Base-by-base conservation (phyloP, 768 basidiomycete species). In the Auriculariales sp. region DNA sequence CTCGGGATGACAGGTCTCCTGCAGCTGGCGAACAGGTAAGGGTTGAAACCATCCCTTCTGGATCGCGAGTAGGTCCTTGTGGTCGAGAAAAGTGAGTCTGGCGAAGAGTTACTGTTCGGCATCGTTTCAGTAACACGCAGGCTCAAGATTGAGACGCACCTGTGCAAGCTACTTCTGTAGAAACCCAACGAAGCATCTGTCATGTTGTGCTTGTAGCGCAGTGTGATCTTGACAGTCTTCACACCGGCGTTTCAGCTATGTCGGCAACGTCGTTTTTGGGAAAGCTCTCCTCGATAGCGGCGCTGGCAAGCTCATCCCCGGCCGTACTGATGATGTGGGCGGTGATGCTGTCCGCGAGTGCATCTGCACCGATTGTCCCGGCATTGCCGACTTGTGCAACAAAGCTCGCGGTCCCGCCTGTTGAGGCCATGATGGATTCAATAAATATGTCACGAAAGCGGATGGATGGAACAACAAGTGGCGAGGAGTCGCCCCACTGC, bases 1-100 rank as follows among this genome's bases (percentile, higher is more conserved):
- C 79, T 68, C 1, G 75, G 78, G 49, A 79, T 81, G 56, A 75
- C 68, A 5, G 79, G 79, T 44, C 78, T 62, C 9, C 75, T 70
- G 2, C 68, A 69, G 50, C 76, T 79, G 3, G 78, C 77, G 57
- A 78, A 81, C 2, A 80, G 65, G 57, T 80, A 79, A 0, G 78
- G 78, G 11, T 72, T 75, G 61, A n/a, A 81, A 80, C 79, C 81
- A 80, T 12, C 78, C 79, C 59, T 81, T 79, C 61, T 77, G 74
- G 3, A 77, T 64, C 2, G 77, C 69, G 36, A 81, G 62, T 50
- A 80, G 27, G 22, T 44, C 39, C 22, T 44, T 44, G 6, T 25
- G 39, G 9, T 24, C 24, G 39, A 44, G 3, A 44, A 44, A 4
- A 44, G 17, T 25, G 39, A 44, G 22, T 24, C 22, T 19, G 39